Base-by-base conservation (phyloP, 257 asterid genomes). In the Lantana camara region DNA sequence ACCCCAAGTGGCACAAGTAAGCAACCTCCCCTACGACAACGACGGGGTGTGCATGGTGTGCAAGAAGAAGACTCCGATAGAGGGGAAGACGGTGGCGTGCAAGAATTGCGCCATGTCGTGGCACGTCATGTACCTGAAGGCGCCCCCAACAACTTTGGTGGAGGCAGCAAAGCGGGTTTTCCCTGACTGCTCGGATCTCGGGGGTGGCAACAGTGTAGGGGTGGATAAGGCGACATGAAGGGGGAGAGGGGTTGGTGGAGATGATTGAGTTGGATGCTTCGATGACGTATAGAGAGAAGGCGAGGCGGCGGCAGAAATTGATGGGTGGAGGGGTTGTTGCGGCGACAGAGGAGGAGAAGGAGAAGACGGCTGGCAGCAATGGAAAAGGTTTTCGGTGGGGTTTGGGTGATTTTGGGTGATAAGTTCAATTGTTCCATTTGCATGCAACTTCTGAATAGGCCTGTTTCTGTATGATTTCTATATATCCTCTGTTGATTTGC, bases 391-490 rank as follows among this genome's bases (percentile, higher is more conserved):
- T 47, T 38, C 66, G 67, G 3, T 74, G 76, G 37, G 89, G 84
- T 19, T 82, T n/a, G n/a, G 67, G 80, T 70, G 74, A 77, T 84
- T 70, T 72, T 91, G 15, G 96, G 90, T 16, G 83, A 79, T 56
- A 62, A 74, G 76, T 80, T 89, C 55, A 78, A 84, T 68, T 91
- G 98, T 80, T 86, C 96, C 60, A 84, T 91, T 23, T 91, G 98
- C 95, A 89, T 89, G 98, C 95, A 86, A 51, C 86, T 86, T 20
- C 95, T 91, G 21, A 95, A 91, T 9, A 71, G 86, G 64, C 98
- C 98, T 20, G 90, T 89, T 9, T 79, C 98, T 72, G 98, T 91
- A 68, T 58, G 86, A 42, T 66, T 66, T 11, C 29, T 69, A 32
- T 8, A n/a, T 45, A 40, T 21, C 38, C 9, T 65, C 24, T 47